Base-by-base conservation (phyloP, 805 yeast species). In the Wickerhamiella allomyrinae region DNA sequence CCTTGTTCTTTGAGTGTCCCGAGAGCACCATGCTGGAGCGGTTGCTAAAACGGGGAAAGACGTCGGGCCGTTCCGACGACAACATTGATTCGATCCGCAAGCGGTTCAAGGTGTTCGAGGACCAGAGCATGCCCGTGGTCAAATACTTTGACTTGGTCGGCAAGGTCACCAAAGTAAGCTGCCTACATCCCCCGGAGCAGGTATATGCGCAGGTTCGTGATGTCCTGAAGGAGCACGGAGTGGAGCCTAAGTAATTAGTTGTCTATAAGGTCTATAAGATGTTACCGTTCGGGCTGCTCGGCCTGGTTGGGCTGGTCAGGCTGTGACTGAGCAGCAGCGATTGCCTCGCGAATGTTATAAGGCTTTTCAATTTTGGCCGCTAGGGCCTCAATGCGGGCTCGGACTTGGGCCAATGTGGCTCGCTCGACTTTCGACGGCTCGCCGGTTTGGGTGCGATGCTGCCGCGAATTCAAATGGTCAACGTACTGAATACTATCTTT, bases 61-160 rank as follows among this genome's bases (percentile, higher is more conserved):
- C 95, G 11, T 78, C 91, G 55, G 98, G 98, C 25, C 77, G 98
- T 59, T 59, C 81, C 21, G 98, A 89, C 60, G 98, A 89, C 60
- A 89, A 89, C 62, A 72, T 80, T 43, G 96, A 87, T 58, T 77
- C 89, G 49, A 87, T 91, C 60, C 77, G 71, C 57, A 87, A 91
- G 66, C 75, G 98, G 61, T 89, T 89, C 68, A 74, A 67, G 53
- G 80, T 89, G 10, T 89, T 89, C 55, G 60, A 77, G 34, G 93
- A 85, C 37, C 86, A 96, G 3, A 77, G 89, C 50, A 79, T 79
- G 83, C 98, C 98, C 3, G 97, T 91, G 13, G 84, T 91, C 36
- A 81, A 87, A 42, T 75, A 83, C 59, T 89, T 59, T 45, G 85
- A 75, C 34, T 69, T 74, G 51, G 79, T 76, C 51, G 74, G 68